Evolutionary conservation across 305 asterid genomes (phyloP).

Genomic region (Solanum chacoense): DNA sequence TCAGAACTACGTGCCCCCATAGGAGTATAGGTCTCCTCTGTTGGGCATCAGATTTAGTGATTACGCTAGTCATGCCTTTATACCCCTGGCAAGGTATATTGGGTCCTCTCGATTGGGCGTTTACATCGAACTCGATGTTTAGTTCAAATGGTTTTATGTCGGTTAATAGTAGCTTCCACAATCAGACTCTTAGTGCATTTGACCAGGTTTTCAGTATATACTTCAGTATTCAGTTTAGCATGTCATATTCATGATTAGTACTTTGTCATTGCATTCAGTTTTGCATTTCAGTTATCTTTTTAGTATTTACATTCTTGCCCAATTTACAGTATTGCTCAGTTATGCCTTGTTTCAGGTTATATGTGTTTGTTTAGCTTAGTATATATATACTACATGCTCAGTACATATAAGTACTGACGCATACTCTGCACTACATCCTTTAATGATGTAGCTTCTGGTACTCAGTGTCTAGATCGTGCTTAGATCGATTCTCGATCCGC

Average conservation of each 20-base stretch:
- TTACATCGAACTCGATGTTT: not conserved
- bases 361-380: not conserved
- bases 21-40: not conserved
- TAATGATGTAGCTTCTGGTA: not conserved
- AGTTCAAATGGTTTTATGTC: not conserved
- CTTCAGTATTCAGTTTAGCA: not conserved
- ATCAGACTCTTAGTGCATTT: not conserved
- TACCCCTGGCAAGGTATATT: not conserved
- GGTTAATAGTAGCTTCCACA: not conserved
- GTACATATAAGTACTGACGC: not conserved
- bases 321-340: not conserved
- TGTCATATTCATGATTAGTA: not conserved
- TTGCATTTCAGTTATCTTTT: not conserved
- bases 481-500: not conserved
- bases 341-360: not conserved
- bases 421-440: not conserved
- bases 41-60: not conserved
- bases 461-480: not conserved
- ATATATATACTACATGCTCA: not conserved
- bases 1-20: not conserved
- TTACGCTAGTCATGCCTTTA: not conserved
- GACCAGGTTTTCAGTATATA: not conserved
- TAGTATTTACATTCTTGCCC: not conserved
- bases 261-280: not conserved
- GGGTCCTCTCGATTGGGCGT: not conserved